Conservation (phyloP, 352 stramenopile species). For the Heterotrichella gracilis region DNA sequence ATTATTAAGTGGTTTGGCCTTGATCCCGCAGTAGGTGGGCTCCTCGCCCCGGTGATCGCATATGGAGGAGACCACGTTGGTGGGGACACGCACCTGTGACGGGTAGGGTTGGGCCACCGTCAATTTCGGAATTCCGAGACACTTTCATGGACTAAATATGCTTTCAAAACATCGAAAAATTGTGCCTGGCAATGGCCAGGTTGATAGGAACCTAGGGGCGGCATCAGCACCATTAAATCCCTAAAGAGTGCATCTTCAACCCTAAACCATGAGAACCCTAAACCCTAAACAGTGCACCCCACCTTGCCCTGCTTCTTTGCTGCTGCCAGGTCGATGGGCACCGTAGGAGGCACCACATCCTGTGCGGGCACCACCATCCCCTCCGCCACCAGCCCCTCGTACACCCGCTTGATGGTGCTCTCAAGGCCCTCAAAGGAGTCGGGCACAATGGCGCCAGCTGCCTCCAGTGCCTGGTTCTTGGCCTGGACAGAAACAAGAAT, state of each 20-base stretch:
- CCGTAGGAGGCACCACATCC: conserved; percentile 53
- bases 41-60: conserved; percentile 79
- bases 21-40: conserved; percentile 59
- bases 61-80: conserved; percentile 84
- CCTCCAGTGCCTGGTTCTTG: conserved; percentile 55
- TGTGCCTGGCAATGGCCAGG: too few relatives aligned
- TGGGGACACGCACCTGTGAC: conserved; percentile 71
- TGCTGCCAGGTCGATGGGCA: conserved; percentile 83
- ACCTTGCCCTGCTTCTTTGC: conserved; percentile 66
- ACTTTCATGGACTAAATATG: too few relatives aligned
- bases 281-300: too few relatives aligned
- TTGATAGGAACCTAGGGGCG: too few relatives aligned
- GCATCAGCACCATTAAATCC: too few relatives aligned
- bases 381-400: conserved; percentile 35
- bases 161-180: too few relatives aligned
- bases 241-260: too few relatives aligned
- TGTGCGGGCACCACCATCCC: conserved; percentile 40
- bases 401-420: conserved; percentile 49
- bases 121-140: too few relatives aligned
- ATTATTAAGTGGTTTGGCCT: too few relatives aligned
- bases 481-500: too few relatives aligned
- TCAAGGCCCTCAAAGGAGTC: conserved; percentile 71
- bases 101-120: too few relatives aligned
- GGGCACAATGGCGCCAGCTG: conserved; percentile 53
- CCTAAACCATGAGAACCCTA: too few relatives aligned